Evolutionary conservation across 768 basidiomycete genomes (phyloP).

Genomic region (Naganishia vishniacii): DNA sequence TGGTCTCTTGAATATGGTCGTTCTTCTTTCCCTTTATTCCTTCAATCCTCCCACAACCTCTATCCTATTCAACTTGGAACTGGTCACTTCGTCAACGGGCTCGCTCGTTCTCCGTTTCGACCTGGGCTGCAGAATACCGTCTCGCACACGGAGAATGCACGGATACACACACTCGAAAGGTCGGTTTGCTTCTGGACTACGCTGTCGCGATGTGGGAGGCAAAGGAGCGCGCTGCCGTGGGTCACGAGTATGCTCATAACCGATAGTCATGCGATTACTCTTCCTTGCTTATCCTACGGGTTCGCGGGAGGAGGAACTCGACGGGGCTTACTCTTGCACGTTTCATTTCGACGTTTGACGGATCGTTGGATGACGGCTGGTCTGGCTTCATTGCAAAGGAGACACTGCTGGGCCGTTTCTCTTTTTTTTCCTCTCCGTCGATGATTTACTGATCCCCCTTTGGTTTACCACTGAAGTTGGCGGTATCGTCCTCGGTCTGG

Average conservation of each 20-base stretch:
- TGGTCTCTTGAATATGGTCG: constrained; percentile 6
- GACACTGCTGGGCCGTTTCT: constrained; percentile 7
- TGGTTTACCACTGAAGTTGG: background rate
- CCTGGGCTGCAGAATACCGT: background rate
- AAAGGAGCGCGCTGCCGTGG: background rate
- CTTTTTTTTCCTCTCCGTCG: constrained; percentile 13
- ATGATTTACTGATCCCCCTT: background rate
- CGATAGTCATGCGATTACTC: constrained; percentile 25
- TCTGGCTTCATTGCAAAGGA: background rate
- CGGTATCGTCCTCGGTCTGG: background rate
- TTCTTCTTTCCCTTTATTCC: constrained; percentile 10
- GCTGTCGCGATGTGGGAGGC: background rate
- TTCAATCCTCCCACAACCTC: background rate
- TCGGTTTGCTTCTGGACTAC: background rate
- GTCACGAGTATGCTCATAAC: constrained; percentile 16
- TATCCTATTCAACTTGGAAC: background rate
- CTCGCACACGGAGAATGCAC: background rate
- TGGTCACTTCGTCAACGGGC: background rate
- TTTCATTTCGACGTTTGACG: constrained; percentile 14
- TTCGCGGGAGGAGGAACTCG: constrained; percentile 19
- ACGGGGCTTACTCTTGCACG: constrained; percentile 31
- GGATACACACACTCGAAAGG: background rate
- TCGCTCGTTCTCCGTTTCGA: background rate
- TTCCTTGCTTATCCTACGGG: background rate
- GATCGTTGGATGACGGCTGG: constrained; percentile 2